Conservation (phyloP, 148 eudicot species). For the Nyssa sinensis region DNA sequence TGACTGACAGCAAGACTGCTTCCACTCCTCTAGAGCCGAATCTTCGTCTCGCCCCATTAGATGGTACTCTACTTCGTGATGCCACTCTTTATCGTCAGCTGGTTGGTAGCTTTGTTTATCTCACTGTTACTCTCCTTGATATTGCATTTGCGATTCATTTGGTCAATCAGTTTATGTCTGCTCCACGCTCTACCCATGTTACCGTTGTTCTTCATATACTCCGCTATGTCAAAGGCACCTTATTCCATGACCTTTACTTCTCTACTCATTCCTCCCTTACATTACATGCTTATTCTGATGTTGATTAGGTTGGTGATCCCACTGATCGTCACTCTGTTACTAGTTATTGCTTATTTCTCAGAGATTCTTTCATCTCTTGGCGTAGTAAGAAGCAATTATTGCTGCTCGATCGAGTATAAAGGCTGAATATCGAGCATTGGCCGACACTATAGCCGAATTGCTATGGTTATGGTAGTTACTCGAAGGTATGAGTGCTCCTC, state of each 20-base stretch:
- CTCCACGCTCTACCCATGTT: constrained; percentile 13
- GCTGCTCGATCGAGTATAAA: neutral
- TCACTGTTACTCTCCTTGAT: too few species aligned
- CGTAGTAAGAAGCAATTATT: constrained; percentile 5
- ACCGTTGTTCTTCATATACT: neutral
- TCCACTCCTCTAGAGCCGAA: neutral
- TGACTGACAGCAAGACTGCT: neutral
- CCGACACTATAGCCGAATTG: neutral
- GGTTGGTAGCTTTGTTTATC: neutral
- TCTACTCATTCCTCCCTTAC: neutral
- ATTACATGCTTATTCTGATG: neutral
- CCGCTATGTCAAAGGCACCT: neutral
- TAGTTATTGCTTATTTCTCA: neutral
- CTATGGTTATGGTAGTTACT: too few species aligned
- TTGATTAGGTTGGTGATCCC: neutral
- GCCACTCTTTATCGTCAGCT: neutral
- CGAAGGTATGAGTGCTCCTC: neutral
- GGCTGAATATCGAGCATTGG: too few species aligned
- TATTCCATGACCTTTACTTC: constrained; percentile 11
- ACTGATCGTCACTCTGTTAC: neutral
- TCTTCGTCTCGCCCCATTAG: neutral
- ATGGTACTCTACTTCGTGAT: too few species aligned
- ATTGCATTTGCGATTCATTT: too few species aligned
- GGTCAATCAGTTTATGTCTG: too few species aligned
- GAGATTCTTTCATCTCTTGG: neutral